phyloP scores from a whole-genome alignment of 1,284 basidiomycete genomes.

The Tilletiaria anomala region DNA sequence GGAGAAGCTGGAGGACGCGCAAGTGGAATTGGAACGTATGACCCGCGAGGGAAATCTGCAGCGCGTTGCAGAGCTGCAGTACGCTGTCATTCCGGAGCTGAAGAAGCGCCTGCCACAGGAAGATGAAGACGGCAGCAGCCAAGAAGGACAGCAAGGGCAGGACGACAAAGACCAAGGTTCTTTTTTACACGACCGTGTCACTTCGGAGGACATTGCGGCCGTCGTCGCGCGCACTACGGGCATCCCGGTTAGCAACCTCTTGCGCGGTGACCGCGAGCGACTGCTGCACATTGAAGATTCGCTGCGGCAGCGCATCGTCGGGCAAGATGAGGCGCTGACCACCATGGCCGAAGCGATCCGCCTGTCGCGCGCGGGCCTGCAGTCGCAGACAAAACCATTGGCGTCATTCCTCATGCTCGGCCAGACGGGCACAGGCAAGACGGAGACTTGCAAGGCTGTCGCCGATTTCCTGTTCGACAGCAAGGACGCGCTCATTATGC shows the following conservation, averaged over 20 bases:
- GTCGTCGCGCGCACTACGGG: slow-evolving; percentile 75
- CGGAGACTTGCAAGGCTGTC: slow-evolving; percentile 71
- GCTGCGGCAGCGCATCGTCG: slow-evolving; percentile 61
- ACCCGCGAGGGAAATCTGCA: slow-evolving; percentile 70
- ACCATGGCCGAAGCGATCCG: slow-evolving; percentile 75
- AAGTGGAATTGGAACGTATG: slow-evolving; percentile 70
- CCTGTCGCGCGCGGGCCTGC: slow-evolving; percentile 74
- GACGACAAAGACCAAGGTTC: slow-evolving; percentile 1
- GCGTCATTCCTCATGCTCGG: slow-evolving; percentile 82
- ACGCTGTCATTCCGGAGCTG: slow-evolving; percentile 67
- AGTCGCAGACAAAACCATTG: slow-evolving; percentile 69
- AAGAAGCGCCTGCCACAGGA: slow-evolving; percentile 60
- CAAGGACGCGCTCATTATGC: slow-evolving; percentile 56
- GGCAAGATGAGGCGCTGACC: slow-evolving; percentile 67
- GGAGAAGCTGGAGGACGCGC: slow-evolving; percentile 63
- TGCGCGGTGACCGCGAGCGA: slow-evolving; percentile 78
- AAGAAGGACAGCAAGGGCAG: not conserved
- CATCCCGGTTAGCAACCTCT: slow-evolving; percentile 72
- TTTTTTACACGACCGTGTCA: slow-evolving; percentile 73
- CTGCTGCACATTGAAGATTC: slow-evolving; percentile 76
- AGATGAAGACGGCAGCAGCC: slow-evolving; percentile 42
- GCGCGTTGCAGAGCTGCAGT: slow-evolving; percentile 63
- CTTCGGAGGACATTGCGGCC: slow-evolving; percentile 68
- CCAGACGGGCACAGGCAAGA: slow-evolving; percentile 70
- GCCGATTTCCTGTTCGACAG: slow-evolving; percentile 76